Conservation (phyloP, 129 eudicot species). For the Tagetes patula region DNA sequence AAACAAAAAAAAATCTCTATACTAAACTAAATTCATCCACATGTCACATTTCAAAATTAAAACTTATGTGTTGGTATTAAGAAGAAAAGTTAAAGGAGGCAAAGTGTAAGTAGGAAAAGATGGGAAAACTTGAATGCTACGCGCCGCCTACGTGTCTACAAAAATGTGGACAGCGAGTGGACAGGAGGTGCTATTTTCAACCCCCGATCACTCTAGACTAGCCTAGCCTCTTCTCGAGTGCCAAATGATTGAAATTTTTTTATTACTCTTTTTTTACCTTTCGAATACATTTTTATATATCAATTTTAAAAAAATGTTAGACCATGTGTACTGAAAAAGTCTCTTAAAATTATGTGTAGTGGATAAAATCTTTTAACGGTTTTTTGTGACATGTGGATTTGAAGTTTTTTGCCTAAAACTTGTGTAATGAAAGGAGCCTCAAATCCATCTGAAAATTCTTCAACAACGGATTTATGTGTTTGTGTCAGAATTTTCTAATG, state of each 20-base stretch:
- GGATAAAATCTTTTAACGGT: no score
- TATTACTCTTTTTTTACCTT: no score
- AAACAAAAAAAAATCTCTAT: not conserved
- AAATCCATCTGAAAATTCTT: no score
- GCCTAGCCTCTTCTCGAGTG: constrained; percentile 16
- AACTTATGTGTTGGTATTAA: not conserved
- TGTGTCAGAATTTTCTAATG: no score
- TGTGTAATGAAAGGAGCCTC: no score
- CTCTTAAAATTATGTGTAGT: no score
- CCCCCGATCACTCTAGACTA: not conserved
- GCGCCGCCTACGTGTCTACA: constrained; percentile 23
- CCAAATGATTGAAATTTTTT: constrained; percentile 16
- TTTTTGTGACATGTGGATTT: no score
- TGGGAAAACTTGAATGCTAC: constrained; percentile 3
- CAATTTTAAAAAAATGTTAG: no score
- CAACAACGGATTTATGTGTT: no score
- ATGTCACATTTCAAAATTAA: not conserved
- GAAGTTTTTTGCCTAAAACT: no score
- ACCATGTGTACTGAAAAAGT: no score
- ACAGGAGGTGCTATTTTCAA: constrained; percentile 25
- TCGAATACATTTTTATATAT: no score
- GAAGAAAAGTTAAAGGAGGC: not conserved
- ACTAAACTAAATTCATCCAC: constrained; percentile 1
- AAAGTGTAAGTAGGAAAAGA: not conserved
- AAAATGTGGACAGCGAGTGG: constrained; percentile 22